Percentiles rank a stretch among this genome's conserved stretches.
phyloP scores from a whole-genome alignment of 2,329 filamentous ascomycete species.

The Lasiodiplodia citricola region DNA sequence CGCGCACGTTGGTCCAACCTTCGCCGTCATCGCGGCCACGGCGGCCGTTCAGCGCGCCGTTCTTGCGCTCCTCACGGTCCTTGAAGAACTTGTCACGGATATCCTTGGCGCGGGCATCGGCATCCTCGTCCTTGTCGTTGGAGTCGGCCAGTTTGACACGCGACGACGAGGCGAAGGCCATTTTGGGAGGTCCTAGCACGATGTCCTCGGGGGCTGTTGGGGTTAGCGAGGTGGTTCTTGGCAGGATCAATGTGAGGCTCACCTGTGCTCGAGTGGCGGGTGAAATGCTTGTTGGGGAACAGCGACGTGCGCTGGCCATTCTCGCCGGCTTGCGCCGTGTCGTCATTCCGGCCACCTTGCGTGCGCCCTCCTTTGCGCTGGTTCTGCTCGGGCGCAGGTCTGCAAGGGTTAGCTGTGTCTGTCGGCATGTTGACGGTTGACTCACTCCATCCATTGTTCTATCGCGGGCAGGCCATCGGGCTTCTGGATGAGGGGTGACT shows the following conservation, averaged over 20 bases:
- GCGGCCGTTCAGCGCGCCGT: slow-evolving; percentile 44
- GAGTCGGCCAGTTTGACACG: slow-evolving; percentile 51
- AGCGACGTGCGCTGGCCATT: slow-evolving; percentile 43
- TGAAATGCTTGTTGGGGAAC: slow-evolving; percentile 51
- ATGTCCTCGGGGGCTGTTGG: slow-evolving; percentile 75
- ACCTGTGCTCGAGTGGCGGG: slow-evolving; percentile 57
- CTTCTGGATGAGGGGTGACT: slow-evolving; percentile 83
- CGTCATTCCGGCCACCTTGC: slow-evolving; percentile 31
- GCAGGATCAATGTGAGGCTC: slow-evolving; percentile 26
- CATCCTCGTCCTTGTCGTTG: slow-evolving; percentile 47
- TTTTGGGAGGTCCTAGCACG: slow-evolving; percentile 82
- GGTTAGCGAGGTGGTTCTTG: slow-evolving; percentile 31
- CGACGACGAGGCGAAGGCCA: slow-evolving; percentile 79
- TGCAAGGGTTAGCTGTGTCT: slow-evolving; percentile 10
- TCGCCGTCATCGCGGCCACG: slow-evolving; percentile 63
- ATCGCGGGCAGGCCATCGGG: slow-evolving; percentile 79
- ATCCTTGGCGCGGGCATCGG: slow-evolving; percentile 33
- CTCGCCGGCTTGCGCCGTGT: slow-evolving; percentile 25
- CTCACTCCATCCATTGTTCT: slow-evolving; percentile 95
- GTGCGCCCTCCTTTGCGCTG: slow-evolving; percentile 40
- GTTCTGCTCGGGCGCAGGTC: slow-evolving; percentile 21
- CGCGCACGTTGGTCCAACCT: slow-evolving; percentile 76
- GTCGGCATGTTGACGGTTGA: neutral
- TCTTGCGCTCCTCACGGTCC: slow-evolving; percentile 47
- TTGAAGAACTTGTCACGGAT: slow-evolving; percentile 47